Conservation (phyloP, 208 protist species). For the Leishmania arabica region DNA sequence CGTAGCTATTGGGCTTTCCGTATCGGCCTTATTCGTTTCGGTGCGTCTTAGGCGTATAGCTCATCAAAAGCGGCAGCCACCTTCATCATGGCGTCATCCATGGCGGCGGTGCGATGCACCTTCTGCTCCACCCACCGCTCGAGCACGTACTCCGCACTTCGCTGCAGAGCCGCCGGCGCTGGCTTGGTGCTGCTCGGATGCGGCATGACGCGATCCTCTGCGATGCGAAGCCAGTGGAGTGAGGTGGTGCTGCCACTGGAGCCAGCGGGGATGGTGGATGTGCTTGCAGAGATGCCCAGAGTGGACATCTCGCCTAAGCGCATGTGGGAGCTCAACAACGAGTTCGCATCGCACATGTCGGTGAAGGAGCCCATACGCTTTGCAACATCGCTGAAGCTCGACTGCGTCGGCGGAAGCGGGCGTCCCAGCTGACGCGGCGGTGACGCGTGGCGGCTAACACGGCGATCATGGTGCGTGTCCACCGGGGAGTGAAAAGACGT, state of each 20-base stretch:
- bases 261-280: background rate
- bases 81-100: conserved; percentile 16
- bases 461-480: background rate
- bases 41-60: background rate
- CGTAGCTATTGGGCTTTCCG: background rate
- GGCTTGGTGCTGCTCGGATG: background rate
- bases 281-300: conserved; percentile 21
- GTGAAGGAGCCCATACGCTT: background rate
- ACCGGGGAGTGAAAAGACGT: background rate
- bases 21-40: background rate
- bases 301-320: conserved; percentile 16
- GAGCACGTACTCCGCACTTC: conserved; percentile 5
- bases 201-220: background rate
- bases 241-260: conserved; percentile 10
- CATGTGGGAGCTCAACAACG: conserved; percentile 17
- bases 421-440: background rate
- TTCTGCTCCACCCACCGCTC: conserved; percentile 15
- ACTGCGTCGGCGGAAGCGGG: background rate
- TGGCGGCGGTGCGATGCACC: background rate
- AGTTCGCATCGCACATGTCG: conserved; percentile 17
- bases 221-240: conserved; percentile 3
- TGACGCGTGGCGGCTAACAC: background rate
- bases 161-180: background rate
- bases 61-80: conserved; percentile 5
- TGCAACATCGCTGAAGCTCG: background rate